These are phyloP conservation scores for Picochlorum sp. DNA, from an alignment of 139 green algal genomes.

Conservation along the genomic window DNA sequence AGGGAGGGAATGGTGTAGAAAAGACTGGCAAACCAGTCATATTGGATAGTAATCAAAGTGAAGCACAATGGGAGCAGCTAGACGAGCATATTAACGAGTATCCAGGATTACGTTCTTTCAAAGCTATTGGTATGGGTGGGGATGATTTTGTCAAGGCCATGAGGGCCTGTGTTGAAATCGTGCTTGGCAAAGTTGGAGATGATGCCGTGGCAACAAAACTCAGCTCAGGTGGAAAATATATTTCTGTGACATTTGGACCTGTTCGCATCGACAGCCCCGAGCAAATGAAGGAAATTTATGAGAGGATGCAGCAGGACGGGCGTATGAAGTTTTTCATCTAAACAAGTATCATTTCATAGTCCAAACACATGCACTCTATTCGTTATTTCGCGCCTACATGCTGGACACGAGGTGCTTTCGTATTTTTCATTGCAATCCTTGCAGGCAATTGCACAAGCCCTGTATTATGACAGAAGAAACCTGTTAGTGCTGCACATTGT, in stretches of 20 bases:
- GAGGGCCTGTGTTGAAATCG: conserved; percentile 25
- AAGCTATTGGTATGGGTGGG: conserved; percentile 32
- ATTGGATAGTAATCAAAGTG: conserved; percentile 24
- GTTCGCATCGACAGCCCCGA: conserved; percentile 31
- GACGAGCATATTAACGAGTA: conserved; percentile 44
- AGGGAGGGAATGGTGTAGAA: too few relatives aligned
- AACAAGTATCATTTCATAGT: background rate
- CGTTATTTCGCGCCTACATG: background rate
- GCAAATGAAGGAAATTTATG: conserved; percentile 24
- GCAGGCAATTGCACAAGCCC: background rate
- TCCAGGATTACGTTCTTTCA: conserved; percentile 34
- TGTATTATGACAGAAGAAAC: background rate
- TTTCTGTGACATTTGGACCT: conserved; percentile 30
- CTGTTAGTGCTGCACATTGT: background rate
- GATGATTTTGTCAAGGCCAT: conserved; percentile 34
- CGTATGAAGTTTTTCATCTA: conserved; percentile 21
- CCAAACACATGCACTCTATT: background rate
- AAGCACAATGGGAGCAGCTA: conserved; percentile 35
- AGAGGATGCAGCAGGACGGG: conserved; percentile 13
- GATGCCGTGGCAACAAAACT: conserved; percentile 22
- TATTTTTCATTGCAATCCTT: conserved; percentile 2
- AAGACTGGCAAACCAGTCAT: conserved; percentile 33
- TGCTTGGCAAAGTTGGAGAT: conserved; percentile 27
- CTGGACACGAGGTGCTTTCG: background rate
- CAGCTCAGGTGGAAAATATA: conserved; percentile 28